A percentile compares a stretch with the other conserved stretches of the same genome.
Evolutionary conservation across 2,329 filamentous ascomycete species (phyloP).

Genomic region (Aspergillus candidus): DNA sequence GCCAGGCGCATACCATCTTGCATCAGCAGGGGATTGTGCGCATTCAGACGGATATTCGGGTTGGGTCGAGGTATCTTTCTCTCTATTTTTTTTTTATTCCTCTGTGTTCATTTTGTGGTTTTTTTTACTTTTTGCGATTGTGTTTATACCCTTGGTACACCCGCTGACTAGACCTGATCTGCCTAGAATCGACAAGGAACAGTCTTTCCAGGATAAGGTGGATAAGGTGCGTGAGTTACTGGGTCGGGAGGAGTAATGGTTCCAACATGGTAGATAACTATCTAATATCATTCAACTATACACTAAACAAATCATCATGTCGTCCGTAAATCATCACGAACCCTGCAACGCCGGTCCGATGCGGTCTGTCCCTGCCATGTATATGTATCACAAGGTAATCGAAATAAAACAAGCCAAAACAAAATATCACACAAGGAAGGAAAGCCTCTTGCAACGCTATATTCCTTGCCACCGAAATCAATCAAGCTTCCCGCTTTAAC

Average conservation of each 20-base stretch:
- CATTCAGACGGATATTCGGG: constrained; percentile 82
- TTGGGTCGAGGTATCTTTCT: constrained; percentile 63
- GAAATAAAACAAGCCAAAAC: too few relatives aligned
- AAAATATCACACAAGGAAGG: too few relatives aligned
- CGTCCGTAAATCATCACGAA: too few relatives aligned
- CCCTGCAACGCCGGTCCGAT: too few relatives aligned
- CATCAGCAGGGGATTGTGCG: constrained; percentile 71
- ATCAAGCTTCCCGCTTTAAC: too few relatives aligned
- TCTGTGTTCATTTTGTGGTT: not conserved
- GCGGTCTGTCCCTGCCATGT: too few relatives aligned
- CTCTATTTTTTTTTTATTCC: constrained; percentile 1
- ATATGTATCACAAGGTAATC: too few relatives aligned
- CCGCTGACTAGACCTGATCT: constrained; percentile 6
- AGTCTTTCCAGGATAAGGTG: constrained; percentile 77
- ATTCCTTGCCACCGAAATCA: too few relatives aligned
- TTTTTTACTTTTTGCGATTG: not conserved
- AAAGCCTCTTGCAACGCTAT: too few relatives aligned
- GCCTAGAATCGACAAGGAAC: constrained; percentile 72
- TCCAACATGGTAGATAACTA: not conserved
- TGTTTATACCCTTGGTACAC: constrained; percentile 3
- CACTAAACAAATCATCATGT: too few relatives aligned
- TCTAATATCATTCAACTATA: too few relatives aligned
- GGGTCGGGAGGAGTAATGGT: constrained; percentile 12
- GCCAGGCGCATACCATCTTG: constrained; percentile 75
- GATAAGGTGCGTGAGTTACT: constrained; percentile 52